Evolutionary conservation across 2,329 filamentous ascomycete species (phyloP).

Genomic region (Diaporthe vexans): DNA sequence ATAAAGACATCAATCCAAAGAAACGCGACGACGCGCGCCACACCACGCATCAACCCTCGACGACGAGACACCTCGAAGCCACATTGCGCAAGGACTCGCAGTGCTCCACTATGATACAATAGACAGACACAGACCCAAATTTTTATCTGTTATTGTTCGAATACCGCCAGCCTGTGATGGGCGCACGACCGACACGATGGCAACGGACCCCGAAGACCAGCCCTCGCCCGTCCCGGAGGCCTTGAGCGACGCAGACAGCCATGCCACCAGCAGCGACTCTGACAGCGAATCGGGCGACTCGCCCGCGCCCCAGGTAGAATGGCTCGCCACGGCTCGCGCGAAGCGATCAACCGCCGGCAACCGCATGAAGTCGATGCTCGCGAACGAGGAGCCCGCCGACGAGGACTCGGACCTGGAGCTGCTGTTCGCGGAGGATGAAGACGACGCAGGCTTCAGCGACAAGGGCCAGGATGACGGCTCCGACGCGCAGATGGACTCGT

Average conservation of each 20-base stretch:
- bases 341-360: constrained; percentile 88
- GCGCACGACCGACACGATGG: constrained; percentile 43
- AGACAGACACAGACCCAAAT: background rate
- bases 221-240: constrained; percentile 47
- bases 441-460: constrained; percentile 79
- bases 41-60: background rate
- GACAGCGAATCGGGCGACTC: constrained; percentile 47
- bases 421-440: constrained; percentile 80
- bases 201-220: constrained; percentile 44
- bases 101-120: background rate
- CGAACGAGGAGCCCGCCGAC: constrained; percentile 74
- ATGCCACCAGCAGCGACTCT: constrained; percentile 54
- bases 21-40: constrained; percentile 19
- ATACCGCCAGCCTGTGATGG: constrained; percentile 21
- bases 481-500: constrained; percentile 89
- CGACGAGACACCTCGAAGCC: background rate
- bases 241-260: constrained; percentile 52
- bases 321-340: constrained; percentile 79
- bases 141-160: background rate
- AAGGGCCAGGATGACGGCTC: constrained; percentile 74
- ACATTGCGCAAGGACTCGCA: background rate
- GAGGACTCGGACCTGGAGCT: constrained; percentile 76
- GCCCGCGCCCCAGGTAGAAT: constrained; percentile 65
- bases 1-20: background rate
- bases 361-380: constrained; percentile 83